phyloP scores from a whole-genome alignment of 257 asterid species.

The Lantana camara region DNA sequence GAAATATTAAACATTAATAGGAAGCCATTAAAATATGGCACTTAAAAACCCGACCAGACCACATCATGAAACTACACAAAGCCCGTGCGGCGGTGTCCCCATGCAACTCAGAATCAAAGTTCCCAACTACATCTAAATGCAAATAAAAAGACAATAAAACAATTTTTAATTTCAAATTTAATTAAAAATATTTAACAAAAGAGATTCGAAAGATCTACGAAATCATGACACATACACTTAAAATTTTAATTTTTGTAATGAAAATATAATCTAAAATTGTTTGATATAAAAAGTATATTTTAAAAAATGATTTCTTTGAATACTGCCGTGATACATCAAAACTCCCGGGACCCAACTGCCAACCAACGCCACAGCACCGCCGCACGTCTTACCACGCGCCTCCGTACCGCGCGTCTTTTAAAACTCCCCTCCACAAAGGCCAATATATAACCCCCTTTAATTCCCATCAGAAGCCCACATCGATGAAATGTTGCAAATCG shows the following conservation, averaged over 20 bases:
- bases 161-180: not conserved
- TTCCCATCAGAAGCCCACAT: conserved; percentile 23
- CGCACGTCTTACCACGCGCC: conserved; percentile 36
- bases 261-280: not conserved
- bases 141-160: not conserved
- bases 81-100: not conserved
- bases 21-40: too few species aligned
- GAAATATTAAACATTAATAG: not conserved
- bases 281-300: not conserved
- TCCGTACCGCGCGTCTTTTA: conserved; percentile 31
- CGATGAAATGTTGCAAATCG: conserved; percentile 7
- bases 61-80: not conserved
- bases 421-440: conserved; percentile 6
- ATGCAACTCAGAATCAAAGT: not conserved
- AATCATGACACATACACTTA: too few species aligned
- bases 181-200: not conserved
- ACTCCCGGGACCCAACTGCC: conserved; percentile 41
- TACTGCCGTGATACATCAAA: conserved; percentile 44
- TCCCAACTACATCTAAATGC: conserved; percentile 1
- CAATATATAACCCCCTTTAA: conserved; percentile 25
- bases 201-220: too few species aligned
- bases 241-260: too few species aligned
- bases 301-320: not conserved
- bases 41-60: not conserved
- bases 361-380: conserved; percentile 42